phyloP scores from a whole-genome alignment of 2,329 filamentous ascomycete genomes.

The Harringtonia aguacate region DNA sequence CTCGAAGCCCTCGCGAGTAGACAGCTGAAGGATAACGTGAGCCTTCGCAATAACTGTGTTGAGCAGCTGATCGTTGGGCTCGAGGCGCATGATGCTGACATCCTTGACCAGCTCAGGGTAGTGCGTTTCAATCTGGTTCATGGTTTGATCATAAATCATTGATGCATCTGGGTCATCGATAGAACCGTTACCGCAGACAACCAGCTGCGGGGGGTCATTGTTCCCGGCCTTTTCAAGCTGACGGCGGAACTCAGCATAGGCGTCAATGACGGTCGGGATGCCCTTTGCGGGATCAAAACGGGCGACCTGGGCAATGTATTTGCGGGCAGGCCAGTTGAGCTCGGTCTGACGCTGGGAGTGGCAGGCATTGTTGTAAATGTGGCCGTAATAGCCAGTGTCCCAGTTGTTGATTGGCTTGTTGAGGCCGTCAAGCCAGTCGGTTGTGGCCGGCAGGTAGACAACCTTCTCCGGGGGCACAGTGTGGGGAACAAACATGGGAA shows the following conservation, averaged over 20 bases:
- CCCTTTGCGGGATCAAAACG: slow-evolving; percentile 80
- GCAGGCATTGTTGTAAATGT: slow-evolving; percentile 58
- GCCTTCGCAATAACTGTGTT: slow-evolving; percentile 66
- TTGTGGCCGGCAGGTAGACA: slow-evolving; percentile 68
- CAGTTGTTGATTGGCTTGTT: slow-evolving; percentile 65
- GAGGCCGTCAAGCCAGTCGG: slow-evolving; percentile 74
- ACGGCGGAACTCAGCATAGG: slow-evolving; percentile 62
- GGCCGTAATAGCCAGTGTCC: slow-evolving; percentile 63
- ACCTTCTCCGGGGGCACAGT: slow-evolving; percentile 56
- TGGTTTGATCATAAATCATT: slow-evolving; percentile 60
- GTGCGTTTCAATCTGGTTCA: slow-evolving; percentile 51
- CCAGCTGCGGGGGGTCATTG: slow-evolving; percentile 54
- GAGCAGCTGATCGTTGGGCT: slow-evolving; percentile 69
- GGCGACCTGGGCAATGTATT: slow-evolving; percentile 71
- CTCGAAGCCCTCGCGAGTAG: slow-evolving; percentile 74
- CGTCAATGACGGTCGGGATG: slow-evolving; percentile 64
- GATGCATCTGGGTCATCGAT: slow-evolving; percentile 72
- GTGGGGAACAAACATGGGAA: slow-evolving; percentile 62
- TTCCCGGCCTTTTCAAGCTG: slow-evolving; percentile 41
- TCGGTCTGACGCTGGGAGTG: slow-evolving; percentile 47
- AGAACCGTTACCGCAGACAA: slow-evolving; percentile 70
- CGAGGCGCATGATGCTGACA: slow-evolving; percentile 66
- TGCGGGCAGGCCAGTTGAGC: slow-evolving; percentile 46
- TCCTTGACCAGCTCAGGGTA: slow-evolving; percentile 53
- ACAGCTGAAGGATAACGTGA: slow-evolving; percentile 66